Conservation (phyloP, 169 alveolate species). For the Plasmodium falciparum region DNA sequence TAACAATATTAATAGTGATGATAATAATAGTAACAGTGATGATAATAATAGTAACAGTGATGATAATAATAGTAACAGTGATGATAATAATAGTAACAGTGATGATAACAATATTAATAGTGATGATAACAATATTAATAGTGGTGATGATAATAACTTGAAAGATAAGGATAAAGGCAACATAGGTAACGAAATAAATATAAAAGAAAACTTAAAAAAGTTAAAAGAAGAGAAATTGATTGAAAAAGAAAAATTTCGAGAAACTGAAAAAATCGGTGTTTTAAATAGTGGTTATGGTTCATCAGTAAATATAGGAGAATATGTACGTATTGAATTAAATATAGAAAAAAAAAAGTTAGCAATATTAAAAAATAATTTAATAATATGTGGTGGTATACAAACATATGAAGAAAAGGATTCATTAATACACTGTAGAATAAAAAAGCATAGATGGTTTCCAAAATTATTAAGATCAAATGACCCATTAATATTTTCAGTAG, state of each 20-base stretch:
- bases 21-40: conserved; percentile 76
- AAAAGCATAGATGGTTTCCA: conserved; percentile 97
- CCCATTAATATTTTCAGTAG: conserved; percentile 97
- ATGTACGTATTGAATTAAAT: conserved; percentile 91
- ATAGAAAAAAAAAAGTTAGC: conserved; percentile 78
- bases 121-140: conserved; percentile 5
- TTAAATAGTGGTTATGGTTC: conserved; percentile 64
- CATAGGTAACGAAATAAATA: conserved; percentile 17
- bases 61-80: conserved; percentile 74
- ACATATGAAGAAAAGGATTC: conserved; percentile 79
- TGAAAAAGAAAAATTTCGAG: conserved; percentile 34
- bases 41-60: conserved; percentile 38
- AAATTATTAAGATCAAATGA: conserved; percentile 97
- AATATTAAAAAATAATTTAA: conserved; percentile 76
- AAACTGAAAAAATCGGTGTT: conserved; percentile 78
- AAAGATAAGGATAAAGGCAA: conserved; percentile 23
- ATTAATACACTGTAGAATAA: conserved; percentile 75
- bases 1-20: conserved; percentile 77
- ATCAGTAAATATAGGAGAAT: conserved; percentile 90
- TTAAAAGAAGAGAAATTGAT: conserved; percentile 52
- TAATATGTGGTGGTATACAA: conserved; percentile 81
- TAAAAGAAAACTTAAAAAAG: conserved; percentile 12
- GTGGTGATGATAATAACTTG: conserved; percentile 34
- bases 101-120: conserved; percentile 32
- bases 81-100: conserved; percentile 52